phyloP scores from a whole-genome alignment of 1,284 basidiomycete species.

The Malassezia yamatoensis region DNA sequence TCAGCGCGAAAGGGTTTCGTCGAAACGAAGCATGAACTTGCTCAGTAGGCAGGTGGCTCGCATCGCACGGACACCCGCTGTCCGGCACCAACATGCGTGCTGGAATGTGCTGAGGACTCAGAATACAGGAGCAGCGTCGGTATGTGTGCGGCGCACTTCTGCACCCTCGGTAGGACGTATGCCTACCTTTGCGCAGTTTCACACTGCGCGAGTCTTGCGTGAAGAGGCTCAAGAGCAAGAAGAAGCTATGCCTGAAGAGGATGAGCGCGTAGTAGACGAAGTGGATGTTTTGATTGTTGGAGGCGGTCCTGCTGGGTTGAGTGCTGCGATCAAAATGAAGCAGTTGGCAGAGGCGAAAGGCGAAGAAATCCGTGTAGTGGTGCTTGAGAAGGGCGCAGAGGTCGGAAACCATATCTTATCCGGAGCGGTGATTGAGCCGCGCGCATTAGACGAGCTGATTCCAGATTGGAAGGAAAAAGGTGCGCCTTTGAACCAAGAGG shows the following conservation, averaged over 20 bases:
- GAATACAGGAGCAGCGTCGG: background rate
- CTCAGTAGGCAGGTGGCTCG: conserved; percentile 7
- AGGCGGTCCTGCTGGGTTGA: conserved; percentile 84
- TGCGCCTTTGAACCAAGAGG: conserved; percentile 64
- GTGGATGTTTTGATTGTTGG: conserved; percentile 97
- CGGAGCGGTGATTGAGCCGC: conserved; percentile 87
- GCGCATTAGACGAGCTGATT: conserved; percentile 79
- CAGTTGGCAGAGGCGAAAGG: conserved; percentile 72
- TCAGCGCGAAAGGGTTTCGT: too few relatives aligned
- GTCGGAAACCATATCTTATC: conserved; percentile 90
- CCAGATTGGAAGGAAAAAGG: conserved; percentile 68
- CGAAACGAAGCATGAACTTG: conserved; percentile 2
- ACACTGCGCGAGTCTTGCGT: background rate
- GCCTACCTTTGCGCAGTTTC: background rate
- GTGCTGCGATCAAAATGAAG: conserved; percentile 90
- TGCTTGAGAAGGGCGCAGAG: conserved; percentile 89
- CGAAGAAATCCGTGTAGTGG: conserved; percentile 76
- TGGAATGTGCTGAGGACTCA: background rate
- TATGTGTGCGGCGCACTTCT: too few relatives aligned
- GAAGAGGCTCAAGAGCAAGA: conserved; percentile 6
- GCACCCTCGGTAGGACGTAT: too few relatives aligned
- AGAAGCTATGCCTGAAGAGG: conserved; percentile 27
- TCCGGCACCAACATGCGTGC: background rate
- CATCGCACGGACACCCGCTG: background rate
- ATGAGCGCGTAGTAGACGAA: conserved; percentile 50